Evolutionary conservation across 1,284 basidiomycete species (phyloP).

Genomic region (Rhizopogon parksii): DNA sequence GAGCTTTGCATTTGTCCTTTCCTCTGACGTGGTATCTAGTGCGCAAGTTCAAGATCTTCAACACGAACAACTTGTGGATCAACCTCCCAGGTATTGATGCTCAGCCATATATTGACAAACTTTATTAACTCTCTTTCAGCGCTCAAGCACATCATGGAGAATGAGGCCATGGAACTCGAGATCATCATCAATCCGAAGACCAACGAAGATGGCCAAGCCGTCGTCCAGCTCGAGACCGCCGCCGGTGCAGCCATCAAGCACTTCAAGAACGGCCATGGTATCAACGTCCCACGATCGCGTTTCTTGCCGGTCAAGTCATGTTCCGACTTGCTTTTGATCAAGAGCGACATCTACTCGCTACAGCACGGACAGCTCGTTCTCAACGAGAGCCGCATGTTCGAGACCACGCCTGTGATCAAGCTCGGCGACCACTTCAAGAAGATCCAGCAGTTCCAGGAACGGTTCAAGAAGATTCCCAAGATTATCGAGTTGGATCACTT

Average conservation of each 20-base stretch:
- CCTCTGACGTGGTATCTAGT: slow-evolving; percentile 30
- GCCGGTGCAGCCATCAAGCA: slow-evolving; percentile 98
- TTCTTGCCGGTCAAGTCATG: slow-evolving; percentile 96
- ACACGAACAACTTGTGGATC: slow-evolving; percentile 98
- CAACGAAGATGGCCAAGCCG: slow-evolving; percentile 82
- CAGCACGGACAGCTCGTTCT: slow-evolving; percentile 93
- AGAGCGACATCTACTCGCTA: slow-evolving; percentile 93
- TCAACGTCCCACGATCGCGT: slow-evolving; percentile 95
- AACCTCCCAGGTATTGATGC: slow-evolving; percentile 63
- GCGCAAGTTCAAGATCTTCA: slow-evolving; percentile 94
- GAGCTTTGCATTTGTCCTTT: slow-evolving; percentile 2
- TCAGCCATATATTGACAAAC: not conserved
- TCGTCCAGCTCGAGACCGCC: slow-evolving; percentile 94
- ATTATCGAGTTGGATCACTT: slow-evolving; percentile 93
- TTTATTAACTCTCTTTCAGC: slow-evolving; percentile 33
- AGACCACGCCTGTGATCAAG: slow-evolving; percentile 96
- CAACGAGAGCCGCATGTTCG: slow-evolving; percentile 87
- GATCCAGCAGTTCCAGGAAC: slow-evolving; percentile 95
- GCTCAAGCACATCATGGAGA: slow-evolving; percentile 92
- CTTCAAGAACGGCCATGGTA: slow-evolving; percentile 90
- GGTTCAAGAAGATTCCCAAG: slow-evolving; percentile 95
- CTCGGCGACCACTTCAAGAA: slow-evolving; percentile 91
- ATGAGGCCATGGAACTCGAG: slow-evolving; percentile 85
- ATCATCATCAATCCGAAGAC: slow-evolving; percentile 95
- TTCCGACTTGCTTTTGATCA: slow-evolving; percentile 91